A percentile compares a stretch with the other conserved stretches of the same genome.
Conservation (phyloP, 2,329 filamentous ascomycete genomes). For the Neoascochyta sp. region DNA sequence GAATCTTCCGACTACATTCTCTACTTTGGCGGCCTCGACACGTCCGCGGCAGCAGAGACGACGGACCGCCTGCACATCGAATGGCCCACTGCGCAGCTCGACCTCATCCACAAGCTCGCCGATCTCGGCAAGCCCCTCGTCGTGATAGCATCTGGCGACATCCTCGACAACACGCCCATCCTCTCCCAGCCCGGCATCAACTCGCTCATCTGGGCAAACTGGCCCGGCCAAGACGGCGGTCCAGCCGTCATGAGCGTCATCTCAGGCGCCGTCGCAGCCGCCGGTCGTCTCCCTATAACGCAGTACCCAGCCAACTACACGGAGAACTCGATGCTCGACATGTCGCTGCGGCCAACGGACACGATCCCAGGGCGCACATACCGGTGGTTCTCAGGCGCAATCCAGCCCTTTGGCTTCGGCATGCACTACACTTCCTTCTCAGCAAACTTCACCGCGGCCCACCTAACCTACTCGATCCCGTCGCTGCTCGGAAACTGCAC, state of each 20-base stretch:
- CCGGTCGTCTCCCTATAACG: constrained; percentile 54
- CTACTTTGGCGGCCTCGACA: constrained; percentile 56
- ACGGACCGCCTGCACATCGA: constrained; percentile 50
- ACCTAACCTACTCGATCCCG: no score
- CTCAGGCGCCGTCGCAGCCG: constrained; percentile 49
- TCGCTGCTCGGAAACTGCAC: no score
- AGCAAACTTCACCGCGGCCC: no score
- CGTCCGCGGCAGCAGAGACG: constrained; percentile 50
- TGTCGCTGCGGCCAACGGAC: constrained; percentile 49
- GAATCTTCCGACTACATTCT: constrained; percentile 51
- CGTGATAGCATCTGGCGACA: constrained; percentile 52
- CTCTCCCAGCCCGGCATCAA: constrained; percentile 48
- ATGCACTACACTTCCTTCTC: no score
- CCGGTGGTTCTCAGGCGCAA: constrained; percentile 54
- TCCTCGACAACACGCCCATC: constrained; percentile 52
- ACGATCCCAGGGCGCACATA: constrained; percentile 55
- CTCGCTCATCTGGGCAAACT: constrained; percentile 56
- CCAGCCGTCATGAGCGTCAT: constrained; percentile 54
- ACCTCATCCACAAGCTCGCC: constrained; percentile 50
- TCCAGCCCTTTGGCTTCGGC: constrained; percentile 54
- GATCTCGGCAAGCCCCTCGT: constrained; percentile 49
- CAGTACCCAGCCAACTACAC: constrained; percentile 55
- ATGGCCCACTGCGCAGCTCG: constrained; percentile 53
- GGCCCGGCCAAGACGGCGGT: constrained; percentile 59
- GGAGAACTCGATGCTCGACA: constrained; percentile 53